phyloP scores from a whole-genome alignment of 805 yeast species.

The Lachancea mirantina region DNA sequence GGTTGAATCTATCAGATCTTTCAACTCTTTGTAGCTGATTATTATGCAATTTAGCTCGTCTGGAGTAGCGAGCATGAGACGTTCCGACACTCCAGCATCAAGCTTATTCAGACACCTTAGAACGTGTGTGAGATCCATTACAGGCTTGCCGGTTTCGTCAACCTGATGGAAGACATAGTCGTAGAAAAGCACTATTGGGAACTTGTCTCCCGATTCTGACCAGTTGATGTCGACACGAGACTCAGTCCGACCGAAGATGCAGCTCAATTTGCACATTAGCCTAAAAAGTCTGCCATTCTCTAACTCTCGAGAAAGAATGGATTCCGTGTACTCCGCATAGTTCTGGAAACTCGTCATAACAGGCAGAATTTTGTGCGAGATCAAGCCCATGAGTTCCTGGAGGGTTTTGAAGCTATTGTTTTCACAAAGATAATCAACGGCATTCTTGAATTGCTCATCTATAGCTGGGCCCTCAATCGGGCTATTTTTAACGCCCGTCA shows the following conservation, averaged over 20 bases:
- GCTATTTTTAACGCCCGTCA: slow-evolving; percentile 8
- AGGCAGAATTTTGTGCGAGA: slow-evolving; percentile 40
- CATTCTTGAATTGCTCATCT: slow-evolving; percentile 40
- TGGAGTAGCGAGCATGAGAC: slow-evolving; percentile 66
- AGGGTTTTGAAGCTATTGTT: slow-evolving; percentile 21
- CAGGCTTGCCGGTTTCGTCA: slow-evolving; percentile 70
- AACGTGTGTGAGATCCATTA: slow-evolving; percentile 76
- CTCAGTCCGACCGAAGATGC: slow-evolving; percentile 70
- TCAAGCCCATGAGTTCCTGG: slow-evolving; percentile 32
- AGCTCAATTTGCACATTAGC: slow-evolving; percentile 71
- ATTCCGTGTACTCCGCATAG: slow-evolving; percentile 51
- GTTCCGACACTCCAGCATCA: slow-evolving; percentile 88
- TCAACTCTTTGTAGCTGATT: slow-evolving; percentile 76
- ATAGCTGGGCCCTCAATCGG: slow-evolving; percentile 29
- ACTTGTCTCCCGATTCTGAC: slow-evolving; percentile 71
- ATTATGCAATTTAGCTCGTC: slow-evolving; percentile 84
- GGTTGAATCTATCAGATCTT: slow-evolving; percentile 59
- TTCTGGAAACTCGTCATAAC: slow-evolving; percentile 45
- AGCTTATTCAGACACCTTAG: slow-evolving; percentile 74
- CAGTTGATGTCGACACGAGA: slow-evolving; percentile 47
- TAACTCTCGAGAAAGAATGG: slow-evolving; percentile 59
- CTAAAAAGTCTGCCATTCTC: slow-evolving; percentile 87
- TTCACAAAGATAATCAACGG: slow-evolving; percentile 34
- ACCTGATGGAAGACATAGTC: slow-evolving; percentile 82
- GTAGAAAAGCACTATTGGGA: slow-evolving; percentile 65